Conservation (phyloP, 352 stramenopile genomes). For the Hyaloperonospora arabidopsidis region DNA sequence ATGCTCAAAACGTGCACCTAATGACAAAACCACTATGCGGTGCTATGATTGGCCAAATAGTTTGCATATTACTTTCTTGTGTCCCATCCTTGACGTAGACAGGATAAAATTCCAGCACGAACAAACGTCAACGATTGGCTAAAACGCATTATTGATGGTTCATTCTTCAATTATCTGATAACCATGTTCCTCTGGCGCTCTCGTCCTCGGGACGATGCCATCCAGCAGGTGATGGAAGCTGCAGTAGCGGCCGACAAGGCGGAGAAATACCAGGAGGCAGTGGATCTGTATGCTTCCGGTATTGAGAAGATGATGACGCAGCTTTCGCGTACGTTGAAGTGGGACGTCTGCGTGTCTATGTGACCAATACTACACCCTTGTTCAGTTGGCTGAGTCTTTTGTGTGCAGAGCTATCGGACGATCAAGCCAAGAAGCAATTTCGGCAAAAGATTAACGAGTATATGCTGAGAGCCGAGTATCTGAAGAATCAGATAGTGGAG, state of each 20-base stretch:
- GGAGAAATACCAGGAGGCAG: conserved; percentile 35
- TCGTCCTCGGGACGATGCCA: conserved; percentile 32
- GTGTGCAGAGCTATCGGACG: conserved; percentile 30
- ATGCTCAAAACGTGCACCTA: conserved; percentile 14
- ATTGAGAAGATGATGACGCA: conserved; percentile 73
- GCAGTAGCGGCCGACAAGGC: conserved; percentile 51
- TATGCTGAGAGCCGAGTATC: conserved; percentile 64
- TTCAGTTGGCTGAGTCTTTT: conserved; percentile 3
- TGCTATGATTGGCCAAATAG: conserved; percentile 13
- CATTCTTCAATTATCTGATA: conserved; percentile 12
- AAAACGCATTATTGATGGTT: neutral
- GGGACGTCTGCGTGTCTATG: neutral
- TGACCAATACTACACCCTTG: neutral
- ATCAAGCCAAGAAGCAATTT: conserved; percentile 29
- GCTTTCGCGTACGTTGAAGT: conserved; percentile 40
- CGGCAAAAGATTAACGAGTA: conserved; percentile 65
- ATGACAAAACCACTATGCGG: no score
- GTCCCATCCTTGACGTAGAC: neutral
- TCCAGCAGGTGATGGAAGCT: conserved; percentile 41
- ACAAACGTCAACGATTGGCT: neutral
- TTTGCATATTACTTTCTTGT: no score
- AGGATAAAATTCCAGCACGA: neutral
- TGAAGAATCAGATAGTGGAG: conserved; percentile 41
- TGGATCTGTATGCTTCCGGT: conserved; percentile 62
- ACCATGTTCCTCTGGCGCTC: conserved; percentile 42